Evolutionary conservation across 1,139 yeast species (phyloP).

Genomic region (Nakaseomyces bracarensis): DNA sequence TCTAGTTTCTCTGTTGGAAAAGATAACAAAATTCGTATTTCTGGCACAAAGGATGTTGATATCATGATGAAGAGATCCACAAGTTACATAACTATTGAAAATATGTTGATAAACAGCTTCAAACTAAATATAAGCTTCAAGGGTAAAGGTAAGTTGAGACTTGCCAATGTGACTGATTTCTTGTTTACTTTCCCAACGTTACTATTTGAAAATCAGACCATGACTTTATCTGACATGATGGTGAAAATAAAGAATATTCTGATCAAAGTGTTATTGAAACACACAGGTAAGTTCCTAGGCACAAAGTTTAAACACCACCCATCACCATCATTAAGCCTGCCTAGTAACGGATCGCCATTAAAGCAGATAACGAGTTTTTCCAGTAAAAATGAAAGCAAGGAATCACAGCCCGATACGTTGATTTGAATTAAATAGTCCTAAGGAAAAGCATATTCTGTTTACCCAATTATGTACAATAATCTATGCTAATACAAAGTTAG

Average conservation of each 20-base stretch:
- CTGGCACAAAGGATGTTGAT: constrained; percentile 32
- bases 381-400: not conserved
- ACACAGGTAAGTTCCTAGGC: constrained; percentile 49
- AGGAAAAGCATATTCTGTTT: no score
- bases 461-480: no score
- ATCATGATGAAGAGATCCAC: constrained; percentile 56
- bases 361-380: not conserved
- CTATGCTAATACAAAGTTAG: no score
- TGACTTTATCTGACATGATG: constrained; percentile 49
- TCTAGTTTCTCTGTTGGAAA: constrained; percentile 7
- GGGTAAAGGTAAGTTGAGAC: constrained; percentile 48
- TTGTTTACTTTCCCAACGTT: constrained; percentile 47
- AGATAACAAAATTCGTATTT: constrained; percentile 11
- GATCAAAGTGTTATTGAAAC: constrained; percentile 46
- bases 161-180: constrained; percentile 56
- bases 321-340: not conserved
- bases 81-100: constrained; percentile 47
- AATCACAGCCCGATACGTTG: not conserved
- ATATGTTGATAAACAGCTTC: constrained; percentile 41
- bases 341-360: constrained; percentile 1
- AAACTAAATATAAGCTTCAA: constrained; percentile 49
- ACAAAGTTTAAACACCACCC: constrained; percentile 40
- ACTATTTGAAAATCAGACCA: constrained; percentile 40
- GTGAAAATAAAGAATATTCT: constrained; percentile 44
- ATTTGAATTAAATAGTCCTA: no score